phyloP scores from a whole-genome alignment of 2,329 filamentous ascomycete species.

The Alternaria brassicicola region DNA sequence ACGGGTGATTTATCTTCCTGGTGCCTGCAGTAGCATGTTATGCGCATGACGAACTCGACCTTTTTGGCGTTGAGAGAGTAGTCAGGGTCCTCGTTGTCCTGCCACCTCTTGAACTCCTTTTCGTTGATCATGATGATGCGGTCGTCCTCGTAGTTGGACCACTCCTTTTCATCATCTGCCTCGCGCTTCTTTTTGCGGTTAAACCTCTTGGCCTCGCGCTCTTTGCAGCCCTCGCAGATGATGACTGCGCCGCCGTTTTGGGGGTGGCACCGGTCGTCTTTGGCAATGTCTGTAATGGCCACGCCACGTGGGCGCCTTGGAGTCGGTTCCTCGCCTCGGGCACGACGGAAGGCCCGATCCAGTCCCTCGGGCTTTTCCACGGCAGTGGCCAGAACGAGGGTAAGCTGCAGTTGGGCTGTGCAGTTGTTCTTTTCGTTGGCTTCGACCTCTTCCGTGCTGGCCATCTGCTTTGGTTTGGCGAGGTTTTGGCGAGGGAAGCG shows the following conservation, averaged over 20 bases:
- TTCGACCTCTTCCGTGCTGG: slow-evolving; percentile 73
- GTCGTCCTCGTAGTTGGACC: slow-evolving; percentile 60
- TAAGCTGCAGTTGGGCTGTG: slow-evolving; percentile 33
- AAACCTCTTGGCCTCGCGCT: slow-evolving; percentile 86
- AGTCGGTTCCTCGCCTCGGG: slow-evolving; percentile 54
- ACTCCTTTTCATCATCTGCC: slow-evolving; percentile 83
- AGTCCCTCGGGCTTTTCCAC: slow-evolving; percentile 75
- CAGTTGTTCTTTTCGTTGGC: slow-evolving; percentile 73
- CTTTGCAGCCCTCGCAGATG: slow-evolving; percentile 91
- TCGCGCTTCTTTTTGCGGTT: slow-evolving; percentile 93
- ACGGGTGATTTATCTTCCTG: slow-evolving; percentile 79
- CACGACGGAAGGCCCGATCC: slow-evolving; percentile 69
- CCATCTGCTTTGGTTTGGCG: slow-evolving; percentile 88
- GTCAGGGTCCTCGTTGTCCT: slow-evolving; percentile 33
- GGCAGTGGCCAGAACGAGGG: slow-evolving; percentile 85
- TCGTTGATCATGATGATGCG: slow-evolving; percentile 51
- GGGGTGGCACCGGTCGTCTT: slow-evolving; percentile 72
- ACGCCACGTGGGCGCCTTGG: slow-evolving; percentile 45
- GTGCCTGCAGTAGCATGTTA: slow-evolving; percentile 95
- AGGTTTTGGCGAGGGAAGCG: slow-evolving; percentile 90
- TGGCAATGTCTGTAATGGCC: slow-evolving; percentile 53
- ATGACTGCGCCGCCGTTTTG: slow-evolving; percentile 91
- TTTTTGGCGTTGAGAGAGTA: slow-evolving; percentile 62
- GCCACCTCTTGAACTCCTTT: slow-evolving; percentile 46
- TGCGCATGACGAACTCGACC: slow-evolving; percentile 89